Conservation (phyloP, 106 monocot species). For the Allium sativum region DNA sequence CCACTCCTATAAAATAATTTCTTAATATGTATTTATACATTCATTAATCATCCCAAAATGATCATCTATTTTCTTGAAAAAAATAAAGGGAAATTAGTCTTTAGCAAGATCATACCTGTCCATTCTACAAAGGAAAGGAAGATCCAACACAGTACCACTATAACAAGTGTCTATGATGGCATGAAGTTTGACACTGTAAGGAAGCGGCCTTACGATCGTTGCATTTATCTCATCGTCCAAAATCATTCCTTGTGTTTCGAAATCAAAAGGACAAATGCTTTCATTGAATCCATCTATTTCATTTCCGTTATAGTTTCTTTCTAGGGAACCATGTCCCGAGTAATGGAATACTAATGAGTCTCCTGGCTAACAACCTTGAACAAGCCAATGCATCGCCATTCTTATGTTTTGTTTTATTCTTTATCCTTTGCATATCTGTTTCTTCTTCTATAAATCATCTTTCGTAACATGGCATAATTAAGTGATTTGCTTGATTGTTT, state of each 20-base stretch:
- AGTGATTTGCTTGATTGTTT: neutral
- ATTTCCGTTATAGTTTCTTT: slow-evolving; percentile 62
- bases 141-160: slow-evolving; percentile 78
- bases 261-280: slow-evolving; percentile 78
- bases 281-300: slow-evolving; percentile 79
- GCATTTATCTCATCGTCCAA: slow-evolving; percentile 87
- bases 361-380: slow-evolving; percentile 78
- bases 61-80: neutral
- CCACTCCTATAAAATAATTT: slow-evolving; percentile 32
- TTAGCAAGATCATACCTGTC: slow-evolving; percentile 24
- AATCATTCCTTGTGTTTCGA: slow-evolving; percentile 90
- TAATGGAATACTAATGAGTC: slow-evolving; percentile 82
- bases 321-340: slow-evolving; percentile 82
- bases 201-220: slow-evolving; percentile 64
- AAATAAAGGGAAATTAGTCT: neutral
- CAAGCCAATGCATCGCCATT: slow-evolving; percentile 76
- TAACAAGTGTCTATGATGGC: slow-evolving; percentile 82
- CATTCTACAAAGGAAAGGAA: slow-evolving; percentile 89
- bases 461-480: slow-evolving; percentile 7
- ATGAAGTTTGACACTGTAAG: slow-evolving; percentile 77
- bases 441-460: slow-evolving; percentile 70
- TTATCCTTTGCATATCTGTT: slow-evolving; percentile 53
- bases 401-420: slow-evolving; percentile 67
- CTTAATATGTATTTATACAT: neutral
- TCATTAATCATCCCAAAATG: no score